Percentiles rank a stretch among this genome's conserved stretches.
Conservation (phyloP, 2,329 filamentous ascomycete genomes). For the Trichoderma cornu-damae region DNA sequence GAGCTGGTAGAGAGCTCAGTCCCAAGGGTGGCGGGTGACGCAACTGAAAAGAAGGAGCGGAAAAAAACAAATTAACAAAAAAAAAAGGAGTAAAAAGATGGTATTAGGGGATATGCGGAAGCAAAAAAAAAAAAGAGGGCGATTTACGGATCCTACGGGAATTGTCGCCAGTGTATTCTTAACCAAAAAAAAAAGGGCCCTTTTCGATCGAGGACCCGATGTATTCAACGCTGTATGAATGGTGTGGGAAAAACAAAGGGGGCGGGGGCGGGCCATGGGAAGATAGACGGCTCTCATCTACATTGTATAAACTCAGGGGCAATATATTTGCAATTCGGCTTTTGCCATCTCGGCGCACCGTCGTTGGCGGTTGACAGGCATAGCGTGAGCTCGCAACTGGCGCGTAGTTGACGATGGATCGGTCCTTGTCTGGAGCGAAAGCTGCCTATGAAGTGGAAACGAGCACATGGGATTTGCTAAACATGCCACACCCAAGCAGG, state of each 20-base stretch:
- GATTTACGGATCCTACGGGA: not conserved
- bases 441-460: not conserved
- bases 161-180: conserved; percentile 19
- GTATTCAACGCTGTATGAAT: conserved; percentile 15
- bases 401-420: too few species aligned
- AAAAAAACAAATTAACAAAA: conserved; percentile 4
- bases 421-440: too few species aligned
- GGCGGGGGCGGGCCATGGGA: conserved; percentile 6
- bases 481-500: too few species aligned
- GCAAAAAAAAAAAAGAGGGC: conserved; percentile 2
- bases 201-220: not conserved
- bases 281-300: conserved; percentile 14
- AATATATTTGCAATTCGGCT: conserved; percentile 9
- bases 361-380: not conserved
- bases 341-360: not conserved
- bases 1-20: conserved; percentile 17
- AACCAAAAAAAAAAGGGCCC: not conserved
- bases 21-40: conserved; percentile 28
- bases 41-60: conserved; percentile 22
- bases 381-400: not conserved
- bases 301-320: conserved; percentile 6
- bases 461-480: not conserved
- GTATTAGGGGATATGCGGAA: not conserved
- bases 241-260: conserved; percentile 5
- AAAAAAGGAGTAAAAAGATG: not conserved